Conservation (phyloP, 2,329 filamentous ascomycete genomes). For the Albifimbria verrucaria region DNA sequence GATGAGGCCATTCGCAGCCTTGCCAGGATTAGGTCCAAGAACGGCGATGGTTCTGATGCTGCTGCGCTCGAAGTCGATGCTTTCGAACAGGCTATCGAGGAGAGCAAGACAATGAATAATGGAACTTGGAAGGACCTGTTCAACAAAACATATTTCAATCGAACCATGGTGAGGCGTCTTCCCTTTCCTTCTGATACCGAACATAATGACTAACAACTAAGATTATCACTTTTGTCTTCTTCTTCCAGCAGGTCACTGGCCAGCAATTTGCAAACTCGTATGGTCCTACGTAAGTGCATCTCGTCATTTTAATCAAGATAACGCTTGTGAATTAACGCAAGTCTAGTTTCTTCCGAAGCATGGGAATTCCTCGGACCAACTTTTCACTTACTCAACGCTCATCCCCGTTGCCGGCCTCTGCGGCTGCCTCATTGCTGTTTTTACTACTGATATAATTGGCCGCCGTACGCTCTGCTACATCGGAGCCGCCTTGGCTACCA, state of each 20-base stretch:
- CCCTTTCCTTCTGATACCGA: neutral
- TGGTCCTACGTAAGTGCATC: constrained; percentile 6
- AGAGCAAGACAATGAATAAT: neutral
- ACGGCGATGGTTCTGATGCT: neutral
- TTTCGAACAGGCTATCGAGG: neutral
- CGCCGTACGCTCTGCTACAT: constrained; percentile 9
- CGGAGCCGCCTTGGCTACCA: constrained; percentile 4
- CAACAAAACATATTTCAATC: constrained; percentile 2
- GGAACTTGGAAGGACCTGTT: constrained; percentile 5
- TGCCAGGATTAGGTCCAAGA: neutral
- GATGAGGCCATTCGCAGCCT: constrained; percentile 1
- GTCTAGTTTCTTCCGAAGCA: constrained; percentile 2
- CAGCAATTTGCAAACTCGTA: constrained; percentile 16
- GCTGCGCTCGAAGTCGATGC: constrained; percentile 1
- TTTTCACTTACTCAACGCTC: constrained; percentile 7
- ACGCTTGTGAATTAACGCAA: neutral
- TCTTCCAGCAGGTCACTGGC: constrained; percentile 17
- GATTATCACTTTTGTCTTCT: constrained; percentile 10
- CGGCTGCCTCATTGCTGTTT: constrained; percentile 9
- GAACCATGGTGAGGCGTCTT: constrained; percentile 1
- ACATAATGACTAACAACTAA: neutral
- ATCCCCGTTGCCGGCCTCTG: constrained; percentile 13
- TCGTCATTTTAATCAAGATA: neutral
- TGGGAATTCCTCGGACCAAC: constrained; percentile 3
- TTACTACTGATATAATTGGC: constrained; percentile 2